Conservation (phyloP, 225 moss, liverwort and hornwort genomes). For the Physcomitrellopsis africana region DNA sequence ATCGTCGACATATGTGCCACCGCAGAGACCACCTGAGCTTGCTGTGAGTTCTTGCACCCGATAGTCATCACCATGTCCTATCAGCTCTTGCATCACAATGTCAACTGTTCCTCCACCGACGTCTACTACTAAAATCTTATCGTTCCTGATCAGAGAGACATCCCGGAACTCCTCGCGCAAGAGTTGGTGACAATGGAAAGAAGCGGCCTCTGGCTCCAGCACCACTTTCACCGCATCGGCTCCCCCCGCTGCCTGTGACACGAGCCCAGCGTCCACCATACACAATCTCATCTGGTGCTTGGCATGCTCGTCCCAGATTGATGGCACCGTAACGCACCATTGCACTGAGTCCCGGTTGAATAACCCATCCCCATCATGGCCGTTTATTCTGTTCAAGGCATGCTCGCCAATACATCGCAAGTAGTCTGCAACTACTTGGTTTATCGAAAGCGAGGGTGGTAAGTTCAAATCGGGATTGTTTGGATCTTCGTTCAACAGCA, state of each 20-base stretch:
- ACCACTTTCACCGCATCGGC: constrained; percentile 2
- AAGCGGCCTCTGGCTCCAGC: constrained; percentile 29
- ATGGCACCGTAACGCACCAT: too few species aligned
- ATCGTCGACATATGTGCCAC: constrained; percentile 45
- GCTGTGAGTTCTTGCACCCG: constrained; percentile 36
- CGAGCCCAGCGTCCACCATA: constrained; percentile 40
- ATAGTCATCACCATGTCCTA: not conserved
- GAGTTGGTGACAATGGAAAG: constrained; percentile 36
- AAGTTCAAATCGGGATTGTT: too few species aligned
- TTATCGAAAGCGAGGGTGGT: too few species aligned
- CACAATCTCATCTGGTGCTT: constrained; percentile 32
- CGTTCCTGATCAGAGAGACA: not conserved
- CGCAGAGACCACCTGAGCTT: constrained; percentile 39
- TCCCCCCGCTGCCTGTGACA: constrained; percentile 6
- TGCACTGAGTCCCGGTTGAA: too few species aligned
- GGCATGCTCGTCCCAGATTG: constrained; percentile 22
- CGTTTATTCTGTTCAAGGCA: too few species aligned
- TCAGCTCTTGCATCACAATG: constrained; percentile 44
- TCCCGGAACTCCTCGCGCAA: constrained; percentile 7
- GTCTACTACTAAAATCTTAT: constrained; percentile 42
- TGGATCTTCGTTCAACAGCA: too few species aligned
- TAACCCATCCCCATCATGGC: too few species aligned
- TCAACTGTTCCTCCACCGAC: constrained; percentile 48
- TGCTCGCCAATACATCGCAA: too few species aligned
- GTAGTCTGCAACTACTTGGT: too few species aligned